Evolutionary conservation across 768 basidiomycete species (phyloP), one percentile per base, ranked within the genome.

Genomic region (Leucosporidium yakuticum): DNA sequence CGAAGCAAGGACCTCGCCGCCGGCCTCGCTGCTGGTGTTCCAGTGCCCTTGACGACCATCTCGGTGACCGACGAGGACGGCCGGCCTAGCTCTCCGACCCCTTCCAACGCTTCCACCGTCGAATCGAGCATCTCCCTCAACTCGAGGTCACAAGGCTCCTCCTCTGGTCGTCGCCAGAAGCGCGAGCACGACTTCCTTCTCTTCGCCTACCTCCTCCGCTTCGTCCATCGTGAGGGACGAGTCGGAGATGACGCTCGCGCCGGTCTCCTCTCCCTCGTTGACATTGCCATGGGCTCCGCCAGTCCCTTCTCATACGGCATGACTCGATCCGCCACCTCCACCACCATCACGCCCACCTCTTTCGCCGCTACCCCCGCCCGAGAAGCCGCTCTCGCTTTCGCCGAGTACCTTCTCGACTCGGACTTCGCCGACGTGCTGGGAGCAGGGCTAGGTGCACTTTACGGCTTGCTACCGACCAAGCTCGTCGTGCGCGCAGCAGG

Each of bases 391-490:
- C 82, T 94, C 53, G 89, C 90, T 12, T 81, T 98, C 49, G 91
- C 91, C 25, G 91, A 94, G 76, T 96, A 91, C 77, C 90, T 97
- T 61, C 83, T 96, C 23, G 91, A 95, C 75, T 91, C 93, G n/a
- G 95, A 97, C 79, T 95, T 96, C 77, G 91, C 92, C n/a, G 93
- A 97, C 71, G 95, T 98, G 17, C 84, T 98, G 56, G 91, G 88
- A 23, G 95, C 95, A 4, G 92, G 93, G 21, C 78, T 98, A 17
- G 88, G 91, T 5, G 95, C 95, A 0, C 89, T 95, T 2, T 97
- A 95, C 76, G 96, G 92, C 3, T 79, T 92, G 3, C 81, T 98
- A 17, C 95, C 95, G 0, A 85, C 86, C 25, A 96, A 96, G 79
- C 83, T 98, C 51, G 86, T 85, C 61, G 85, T 96, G 68, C 61